Evolutionary conservation across 2,329 filamentous ascomycete genomes (phyloP).

Genomic region (Sarocladiaceae sp.): DNA sequence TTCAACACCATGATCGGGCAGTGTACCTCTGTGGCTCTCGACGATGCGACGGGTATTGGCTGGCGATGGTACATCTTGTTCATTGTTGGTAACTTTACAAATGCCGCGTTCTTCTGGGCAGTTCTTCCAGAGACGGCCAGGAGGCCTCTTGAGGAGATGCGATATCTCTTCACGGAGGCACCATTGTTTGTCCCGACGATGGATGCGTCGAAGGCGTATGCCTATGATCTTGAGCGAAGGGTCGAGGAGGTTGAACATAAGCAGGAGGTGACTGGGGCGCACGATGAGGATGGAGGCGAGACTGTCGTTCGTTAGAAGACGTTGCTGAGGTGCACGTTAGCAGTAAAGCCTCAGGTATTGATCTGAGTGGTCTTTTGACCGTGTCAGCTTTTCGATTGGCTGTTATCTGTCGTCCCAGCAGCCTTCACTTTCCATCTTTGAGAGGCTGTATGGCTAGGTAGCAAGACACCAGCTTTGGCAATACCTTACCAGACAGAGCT

Average conservation of each 20-base stretch:
- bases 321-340: no score
- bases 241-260: slow-evolving; percentile 52
- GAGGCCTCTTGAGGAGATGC: slow-evolving; percentile 62
- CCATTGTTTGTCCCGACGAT: slow-evolving; percentile 56
- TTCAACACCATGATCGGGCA: slow-evolving; percentile 70
- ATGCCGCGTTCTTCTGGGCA: slow-evolving; percentile 50
- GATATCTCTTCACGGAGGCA: slow-evolving; percentile 56
- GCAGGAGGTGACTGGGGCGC: slow-evolving; percentile 13
- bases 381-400: no score
- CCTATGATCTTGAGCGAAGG: slow-evolving; percentile 50
- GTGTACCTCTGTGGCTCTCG: slow-evolving; percentile 46
- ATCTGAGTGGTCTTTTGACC: no score
- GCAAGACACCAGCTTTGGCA: no score
- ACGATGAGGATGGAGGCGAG: no score
- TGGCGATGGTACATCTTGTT: slow-evolving; percentile 44
- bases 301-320: no score
- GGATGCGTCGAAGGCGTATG: slow-evolving; percentile 33
- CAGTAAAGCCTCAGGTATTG: no score
- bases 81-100: slow-evolving; percentile 23
- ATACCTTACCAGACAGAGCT: no score
- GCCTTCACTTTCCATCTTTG: no score
- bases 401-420: no score
- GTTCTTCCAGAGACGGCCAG: slow-evolving; percentile 60
- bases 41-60: slow-evolving; percentile 32
- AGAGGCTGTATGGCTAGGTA: no score